Base-by-base conservation (phyloP, 2,329 filamentous ascomycete genomes). In the Fusarium transvaalense region DNA sequence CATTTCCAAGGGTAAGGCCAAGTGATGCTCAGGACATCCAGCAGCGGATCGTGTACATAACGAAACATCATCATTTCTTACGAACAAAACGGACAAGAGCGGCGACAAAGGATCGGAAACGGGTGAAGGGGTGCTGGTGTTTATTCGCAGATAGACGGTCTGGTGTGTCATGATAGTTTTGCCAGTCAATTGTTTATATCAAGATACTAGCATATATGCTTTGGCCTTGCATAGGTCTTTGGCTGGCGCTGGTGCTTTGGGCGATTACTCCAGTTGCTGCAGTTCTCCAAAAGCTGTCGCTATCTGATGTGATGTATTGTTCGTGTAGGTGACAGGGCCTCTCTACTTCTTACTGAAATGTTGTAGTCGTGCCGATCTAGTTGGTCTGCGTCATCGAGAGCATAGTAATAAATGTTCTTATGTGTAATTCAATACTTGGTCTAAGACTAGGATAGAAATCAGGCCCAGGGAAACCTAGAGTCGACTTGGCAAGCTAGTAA, bases 131-230 rank as follows among this genome's bases (percentile, higher is more conserved):
- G 51, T 57, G 55, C 46, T 39, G 52, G 50, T 66, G 39, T 62
- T 63, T 35, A 64, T 52, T 57, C 56, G 35, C 64, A 68, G 51
- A 55, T 71, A 74, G 71, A 72, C 72, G 68, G 61, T 34, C 55
- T 51, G 59, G 60, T 70, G 68, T 72, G 70, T 71, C 52, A 74
- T 66, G 68, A 74, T 74, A 74, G 64, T 57, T 64, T 38, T 66
- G 63, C 45, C 37, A 48, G 68, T 52, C 70, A 65, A 64, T 66
- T 51, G 60, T 65, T 64, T 43, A 34, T 64, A 45, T 68, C 43
- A 72, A 74, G 52, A 69, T 42, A 64, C 32, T 65, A 62, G 70
- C 57, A 65, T 41, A 31, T 46, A 57, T 52, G 57, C 54, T 56
- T 34, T 32, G 48, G 25, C 43, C 57, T 46, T 15, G 34, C 37